These are phyloP conservation scores for Termitomyces sp. DNA, from an alignment of 768 basidiomycete genomes.

Conservation along the genomic window DNA sequence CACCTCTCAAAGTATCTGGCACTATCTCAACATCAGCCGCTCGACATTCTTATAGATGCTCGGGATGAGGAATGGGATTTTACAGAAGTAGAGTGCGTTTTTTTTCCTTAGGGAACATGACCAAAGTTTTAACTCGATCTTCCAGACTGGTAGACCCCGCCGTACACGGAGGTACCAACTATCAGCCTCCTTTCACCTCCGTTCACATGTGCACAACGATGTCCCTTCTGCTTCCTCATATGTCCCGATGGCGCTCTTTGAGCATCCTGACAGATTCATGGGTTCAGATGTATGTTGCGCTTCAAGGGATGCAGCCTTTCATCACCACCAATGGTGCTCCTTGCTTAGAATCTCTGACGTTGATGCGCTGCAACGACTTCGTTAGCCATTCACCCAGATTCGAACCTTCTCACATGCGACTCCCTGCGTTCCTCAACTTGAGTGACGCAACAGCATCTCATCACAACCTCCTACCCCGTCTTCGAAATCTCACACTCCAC, in stretches of 20 bases:
- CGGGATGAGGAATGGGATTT: slow-evolving; percentile 61
- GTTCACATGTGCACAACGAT: slow-evolving; percentile 43
- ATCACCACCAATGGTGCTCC: slow-evolving; percentile 34
- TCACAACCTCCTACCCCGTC: slow-evolving; percentile 33
- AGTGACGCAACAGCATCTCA: slow-evolving; percentile 14
- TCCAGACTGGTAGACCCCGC: slow-evolving; percentile 20
- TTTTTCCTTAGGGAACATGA: slow-evolving; percentile 5
- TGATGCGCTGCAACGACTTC: slow-evolving; percentile 62
- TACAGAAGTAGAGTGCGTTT: slow-evolving; percentile 43
- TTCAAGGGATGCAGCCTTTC: slow-evolving; percentile 38
- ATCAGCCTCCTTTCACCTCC: slow-evolving; percentile 36
- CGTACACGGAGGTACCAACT: slow-evolving; percentile 20
- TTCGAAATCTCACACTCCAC: slow-evolving; percentile 46
- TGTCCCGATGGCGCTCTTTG: slow-evolving; percentile 50
- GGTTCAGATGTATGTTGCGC: slow-evolving; percentile 54
- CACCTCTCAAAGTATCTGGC: slow-evolving; percentile 39
- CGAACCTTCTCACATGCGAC: slow-evolving; percentile 35
- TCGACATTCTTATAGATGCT: slow-evolving; percentile 57
- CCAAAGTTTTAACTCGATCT: neutral
- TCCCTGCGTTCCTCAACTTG: slow-evolving; percentile 30
- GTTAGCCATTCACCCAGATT: slow-evolving; percentile 42
- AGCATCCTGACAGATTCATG: slow-evolving; percentile 53
- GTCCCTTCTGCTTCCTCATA: slow-evolving; percentile 45
- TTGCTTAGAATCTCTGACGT: slow-evolving; percentile 43
- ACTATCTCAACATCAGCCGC: slow-evolving; percentile 43